A percentile compares a stretch with the other conserved stretches of the same genome.
Evolutionary conservation across 2,329 filamentous ascomycete species (phyloP).

Genomic region (Aspergillus sp.): DNA sequence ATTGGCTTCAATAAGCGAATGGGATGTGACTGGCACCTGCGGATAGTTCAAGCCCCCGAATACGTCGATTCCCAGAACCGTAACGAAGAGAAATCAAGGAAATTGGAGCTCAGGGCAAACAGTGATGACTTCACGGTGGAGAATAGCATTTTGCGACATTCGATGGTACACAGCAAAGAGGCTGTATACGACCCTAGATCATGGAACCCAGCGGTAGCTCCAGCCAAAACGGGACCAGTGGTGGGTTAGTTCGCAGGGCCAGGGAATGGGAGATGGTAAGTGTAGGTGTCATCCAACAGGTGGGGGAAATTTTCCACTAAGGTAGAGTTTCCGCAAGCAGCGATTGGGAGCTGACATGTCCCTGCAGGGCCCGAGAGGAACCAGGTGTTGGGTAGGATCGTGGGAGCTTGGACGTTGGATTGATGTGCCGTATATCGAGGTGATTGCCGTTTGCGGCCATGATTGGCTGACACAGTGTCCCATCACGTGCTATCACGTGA

Average conservation of each 20-base stretch:
- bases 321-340: conserved; percentile 2
- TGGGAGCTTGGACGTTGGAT: not conserved
- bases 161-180: not conserved
- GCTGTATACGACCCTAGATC: not conserved
- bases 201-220: not conserved
- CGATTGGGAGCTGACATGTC: not conserved
- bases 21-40: not conserved
- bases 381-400: not conserved
- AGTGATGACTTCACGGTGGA: not conserved
- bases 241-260: not conserved
- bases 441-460: conserved; percentile 14
- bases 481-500: conserved; percentile 4
- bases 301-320: not conserved
- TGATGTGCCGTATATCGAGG: not conserved
- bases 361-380: conserved; percentile 9
- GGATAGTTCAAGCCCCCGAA: not conserved
- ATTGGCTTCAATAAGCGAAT: not conserved
- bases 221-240: not conserved
- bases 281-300: conserved; percentile 16
- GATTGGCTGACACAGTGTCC: not conserved
- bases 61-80: not conserved
- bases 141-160: not conserved
- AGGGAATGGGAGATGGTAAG: not conserved
- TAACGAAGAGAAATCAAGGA: not conserved
- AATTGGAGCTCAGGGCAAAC: not conserved